Conservation (phyloP, 176 grass and related monocot genomes). For the Triticum turgidum region DNA sequence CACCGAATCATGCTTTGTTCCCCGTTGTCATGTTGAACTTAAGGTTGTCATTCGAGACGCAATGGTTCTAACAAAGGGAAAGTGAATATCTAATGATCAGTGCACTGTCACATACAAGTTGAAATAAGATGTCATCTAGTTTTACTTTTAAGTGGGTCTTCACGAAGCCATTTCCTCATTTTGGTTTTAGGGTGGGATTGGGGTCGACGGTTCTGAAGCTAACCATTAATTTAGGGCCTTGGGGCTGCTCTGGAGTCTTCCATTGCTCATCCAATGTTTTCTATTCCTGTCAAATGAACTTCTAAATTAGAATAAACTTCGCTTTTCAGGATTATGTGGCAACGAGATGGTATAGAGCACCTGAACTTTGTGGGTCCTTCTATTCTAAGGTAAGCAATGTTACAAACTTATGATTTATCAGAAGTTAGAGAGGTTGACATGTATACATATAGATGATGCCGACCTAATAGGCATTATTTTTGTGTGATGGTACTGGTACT, state of each 20-base stretch:
- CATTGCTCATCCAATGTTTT: not conserved
- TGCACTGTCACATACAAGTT: not conserved
- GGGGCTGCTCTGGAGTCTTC: not conserved
- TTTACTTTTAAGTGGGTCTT: not conserved
- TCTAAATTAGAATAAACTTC: not conserved
- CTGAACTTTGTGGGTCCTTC: constrained; percentile 46
- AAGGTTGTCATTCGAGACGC: not conserved
- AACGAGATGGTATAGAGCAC: constrained; percentile 49
- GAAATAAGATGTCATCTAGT: not conserved
- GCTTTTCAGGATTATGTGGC: constrained; percentile 42
- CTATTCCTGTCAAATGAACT: not conserved
- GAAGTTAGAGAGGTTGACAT: not conserved
- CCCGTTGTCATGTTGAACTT: not conserved
- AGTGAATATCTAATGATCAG: not conserved
- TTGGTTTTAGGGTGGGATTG: not conserved
- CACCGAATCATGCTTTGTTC: not conserved
- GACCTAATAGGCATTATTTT: not conserved
- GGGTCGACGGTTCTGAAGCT: not conserved
- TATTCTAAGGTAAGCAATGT: constrained; percentile 36
- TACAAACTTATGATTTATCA: not conserved
- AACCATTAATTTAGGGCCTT: not conserved
- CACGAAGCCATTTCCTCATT: not conserved
- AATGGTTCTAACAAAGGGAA: not conserved
- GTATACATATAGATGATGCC: not conserved
- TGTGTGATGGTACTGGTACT: not conserved